Conservation (phyloP, 2,329 filamentous ascomycete genomes). For the Colletotrichum cuscutae region DNA sequence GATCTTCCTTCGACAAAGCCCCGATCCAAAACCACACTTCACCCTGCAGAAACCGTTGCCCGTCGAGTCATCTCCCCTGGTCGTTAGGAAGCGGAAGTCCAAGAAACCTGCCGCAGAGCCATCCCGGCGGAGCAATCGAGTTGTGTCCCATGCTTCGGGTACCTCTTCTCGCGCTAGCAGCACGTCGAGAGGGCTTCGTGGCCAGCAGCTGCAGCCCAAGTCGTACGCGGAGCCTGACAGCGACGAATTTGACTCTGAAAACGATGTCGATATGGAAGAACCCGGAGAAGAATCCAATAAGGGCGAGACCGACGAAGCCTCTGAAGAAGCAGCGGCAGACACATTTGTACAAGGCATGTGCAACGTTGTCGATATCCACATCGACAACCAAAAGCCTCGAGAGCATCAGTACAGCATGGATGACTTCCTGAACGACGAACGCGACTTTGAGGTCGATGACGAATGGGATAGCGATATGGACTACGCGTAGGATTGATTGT, state of each 20-base stretch:
- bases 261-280: constrained; percentile 22
- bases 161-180: constrained; percentile 44
- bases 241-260: constrained; percentile 50
- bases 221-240: constrained; percentile 60
- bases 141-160: constrained; percentile 41
- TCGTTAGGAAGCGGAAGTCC: constrained; percentile 9
- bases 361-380: constrained; percentile 74
- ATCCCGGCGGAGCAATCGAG: constrained; percentile 50
- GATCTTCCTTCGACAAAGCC: constrained; percentile 68
- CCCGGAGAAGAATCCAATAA: constrained; percentile 23
- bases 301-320: constrained; percentile 14
- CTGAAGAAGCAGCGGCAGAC: constrained; percentile 30
- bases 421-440: constrained; percentile 72
- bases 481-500: constrained; percentile 51
- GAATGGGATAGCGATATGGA: constrained; percentile 69
- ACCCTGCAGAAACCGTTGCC: constrained; percentile 36
- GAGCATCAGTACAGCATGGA: constrained; percentile 76
- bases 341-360: constrained; percentile 74
- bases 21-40: constrained; percentile 48
- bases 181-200: constrained; percentile 38
- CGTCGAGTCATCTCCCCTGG: neutral
- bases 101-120: constrained; percentile 30
- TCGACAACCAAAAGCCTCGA: constrained; percentile 80
- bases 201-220: constrained; percentile 27
- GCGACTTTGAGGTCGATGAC: constrained; percentile 65